Percentiles rank a stretch among this genome's conserved stretches.
Conservation (phyloP, 1,139 yeast species). For the Candida sanyaensis region DNA sequence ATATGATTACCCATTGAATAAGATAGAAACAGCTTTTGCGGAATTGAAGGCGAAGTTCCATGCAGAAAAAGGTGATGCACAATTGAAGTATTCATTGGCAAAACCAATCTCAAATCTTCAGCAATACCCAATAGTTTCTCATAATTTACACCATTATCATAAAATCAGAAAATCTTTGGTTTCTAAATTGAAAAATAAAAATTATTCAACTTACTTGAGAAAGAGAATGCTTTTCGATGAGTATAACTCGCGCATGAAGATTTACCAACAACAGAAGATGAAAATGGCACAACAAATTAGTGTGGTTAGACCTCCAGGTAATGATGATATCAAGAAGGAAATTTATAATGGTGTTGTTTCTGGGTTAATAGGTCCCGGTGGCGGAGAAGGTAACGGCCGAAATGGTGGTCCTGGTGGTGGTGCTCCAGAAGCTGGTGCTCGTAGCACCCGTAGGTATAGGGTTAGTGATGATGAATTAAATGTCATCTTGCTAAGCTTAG, state of each 20-base stretch:
- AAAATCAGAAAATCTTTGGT: constrained; percentile 18
- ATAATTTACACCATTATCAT: constrained; percentile 34
- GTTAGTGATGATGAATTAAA: constrained; percentile 82
- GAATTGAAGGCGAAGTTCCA: constrained; percentile 49
- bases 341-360: constrained; percentile 13
- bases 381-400: background rate
- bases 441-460: constrained; percentile 47
- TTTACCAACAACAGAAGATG: constrained; percentile 51
- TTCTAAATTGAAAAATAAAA: constrained; percentile 16
- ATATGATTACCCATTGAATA: constrained; percentile 55
- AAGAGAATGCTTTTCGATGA: constrained; percentile 47
- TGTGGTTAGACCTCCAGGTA: constrained; percentile 47
- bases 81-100: constrained; percentile 23
- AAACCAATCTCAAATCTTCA: constrained; percentile 41
- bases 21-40: constrained; percentile 52
- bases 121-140: constrained; percentile 53
- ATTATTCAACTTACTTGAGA: constrained; percentile 21
- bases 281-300: constrained; percentile 60
- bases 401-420: background rate
- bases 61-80: constrained; percentile 11
- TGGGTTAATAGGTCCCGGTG: background rate
- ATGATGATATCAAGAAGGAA: constrained; percentile 42
- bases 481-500: constrained; percentile 69
- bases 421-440: constrained; percentile 63
- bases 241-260: constrained; percentile 40